Evolutionary conservation across 1,284 basidiomycete genomes (phyloP), one percentile per base, ranked within the genome.

Genomic region (Ceratobasidium sp.): DNA sequence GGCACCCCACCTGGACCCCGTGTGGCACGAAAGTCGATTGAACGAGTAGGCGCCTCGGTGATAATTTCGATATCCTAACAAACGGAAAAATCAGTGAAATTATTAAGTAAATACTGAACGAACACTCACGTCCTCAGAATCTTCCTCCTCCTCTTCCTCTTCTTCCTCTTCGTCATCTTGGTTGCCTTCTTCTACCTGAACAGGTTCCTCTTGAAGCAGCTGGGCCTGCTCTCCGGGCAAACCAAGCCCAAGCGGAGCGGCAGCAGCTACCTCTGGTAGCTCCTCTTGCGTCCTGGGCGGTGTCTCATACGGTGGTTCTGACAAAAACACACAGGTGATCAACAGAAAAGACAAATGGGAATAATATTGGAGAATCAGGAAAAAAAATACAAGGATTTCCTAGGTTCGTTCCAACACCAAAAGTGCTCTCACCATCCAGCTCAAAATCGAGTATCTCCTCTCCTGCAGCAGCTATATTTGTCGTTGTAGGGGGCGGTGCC

Each of bases 31-130:
- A 94, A 90, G 84, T 94, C 93, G 33, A 94, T 83, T 0, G 92
- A 92, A 57, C 91, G 90, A 42, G 90, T 84, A 17, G 90, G 85
- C 2, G 89, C 89, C 48, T 94, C 93, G 89, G 92, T 92, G 74
- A 94, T 94, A 79, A 94, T 92, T 86, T 94, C 93, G 80, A 94
- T 87, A 82, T 94, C 91, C 91, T 46, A 70, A 40, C 42, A 23
- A 66, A n/a, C 59, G 40, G 48, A 50, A 26, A n/a, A 26, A 62
- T 48, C 28, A 65, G 20, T 62, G 42, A 42, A 56, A 26, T 40
- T 50, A 28, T n/a, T n/a, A 42, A 23, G 54, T 17, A 75, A 74
- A 52, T 52, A 15, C 50, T 7, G n/a, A 5, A n/a, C 17, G 17
- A n/a, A 4, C 42, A 48, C 56, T 78, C 77, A 74, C 78, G 79